Percentiles rank a stretch among this genome's conserved stretches.
phyloP scores from a whole-genome alignment of 345 rosid species.

The Dimocarpus longan region DNA sequence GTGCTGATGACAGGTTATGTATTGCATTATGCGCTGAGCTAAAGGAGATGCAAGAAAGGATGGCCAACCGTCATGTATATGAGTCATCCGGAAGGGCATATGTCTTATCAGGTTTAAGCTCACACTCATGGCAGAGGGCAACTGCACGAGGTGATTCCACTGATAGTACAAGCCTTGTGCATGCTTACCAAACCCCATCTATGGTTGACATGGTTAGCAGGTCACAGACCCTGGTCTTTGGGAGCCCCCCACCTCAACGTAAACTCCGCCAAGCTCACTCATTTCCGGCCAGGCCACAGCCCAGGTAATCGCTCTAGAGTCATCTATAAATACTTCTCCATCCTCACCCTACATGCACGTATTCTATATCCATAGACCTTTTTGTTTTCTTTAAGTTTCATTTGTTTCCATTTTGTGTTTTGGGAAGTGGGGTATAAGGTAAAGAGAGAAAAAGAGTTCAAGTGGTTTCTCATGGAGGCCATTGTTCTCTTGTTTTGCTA shows the following conservation, averaged over 20 bases:
- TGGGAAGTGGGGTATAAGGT: slow-evolving; percentile 26
- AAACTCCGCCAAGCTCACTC: slow-evolving; percentile 69
- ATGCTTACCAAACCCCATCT: slow-evolving; percentile 85
- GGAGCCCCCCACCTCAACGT: slow-evolving; percentile 48
- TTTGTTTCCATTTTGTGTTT: slow-evolving; percentile 24
- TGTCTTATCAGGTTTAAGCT: slow-evolving; percentile 89
- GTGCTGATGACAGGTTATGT: slow-evolving; percentile 66
- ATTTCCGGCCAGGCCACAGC: slow-evolving; percentile 63
- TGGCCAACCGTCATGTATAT: slow-evolving; percentile 79
- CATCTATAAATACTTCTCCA: slow-evolving; percentile 7
- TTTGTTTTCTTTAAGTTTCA: slow-evolving; percentile 22
- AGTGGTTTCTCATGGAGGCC: slow-evolving; percentile 28
- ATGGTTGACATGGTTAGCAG: slow-evolving; percentile 95
- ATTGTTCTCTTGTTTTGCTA: slow-evolving; percentile 32
- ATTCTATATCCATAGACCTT: slow-evolving; percentile 29
- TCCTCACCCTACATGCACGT: slow-evolving; percentile 31
- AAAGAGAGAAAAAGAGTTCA: slow-evolving; percentile 22
- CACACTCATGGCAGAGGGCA: slow-evolving; percentile 99
- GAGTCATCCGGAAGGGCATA: slow-evolving; percentile 93
- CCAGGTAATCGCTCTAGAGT: slow-evolving; percentile 44
- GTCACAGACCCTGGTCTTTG: slow-evolving; percentile 77
- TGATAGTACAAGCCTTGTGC: slow-evolving; percentile 62
- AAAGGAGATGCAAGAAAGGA: slow-evolving; percentile 90
- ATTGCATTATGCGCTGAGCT: slow-evolving; percentile 77
- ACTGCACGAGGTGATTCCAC: slow-evolving; percentile 92